Conservation (phyloP, 1,139 yeast genomes). For the Pichia sp. region DNA sequence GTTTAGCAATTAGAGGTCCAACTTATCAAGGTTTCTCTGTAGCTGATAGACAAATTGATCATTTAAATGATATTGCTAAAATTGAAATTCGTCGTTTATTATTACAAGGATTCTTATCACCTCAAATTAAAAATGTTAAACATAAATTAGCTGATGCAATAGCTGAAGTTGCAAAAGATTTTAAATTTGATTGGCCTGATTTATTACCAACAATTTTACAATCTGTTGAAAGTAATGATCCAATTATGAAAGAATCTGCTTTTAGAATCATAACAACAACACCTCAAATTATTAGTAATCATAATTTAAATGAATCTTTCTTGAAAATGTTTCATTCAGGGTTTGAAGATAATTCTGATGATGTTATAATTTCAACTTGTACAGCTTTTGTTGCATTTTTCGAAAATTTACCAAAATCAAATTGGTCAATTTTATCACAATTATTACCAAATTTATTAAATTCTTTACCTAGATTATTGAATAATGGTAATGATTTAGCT, state of each 20-base stretch:
- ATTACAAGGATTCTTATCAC: constrained; percentile 63
- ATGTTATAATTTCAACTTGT: constrained; percentile 86
- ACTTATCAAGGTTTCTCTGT: constrained; percentile 46
- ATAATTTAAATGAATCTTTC: constrained; percentile 46
- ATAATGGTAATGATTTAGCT: constrained; percentile 70
- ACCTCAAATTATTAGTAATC: constrained; percentile 64
- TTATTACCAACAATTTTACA: constrained; percentile 67
- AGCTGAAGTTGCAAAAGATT: constrained; percentile 81
- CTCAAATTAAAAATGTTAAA: constrained; percentile 65
- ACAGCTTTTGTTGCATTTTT: constrained; percentile 89
- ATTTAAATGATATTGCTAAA: constrained; percentile 51
- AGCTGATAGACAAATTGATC: constrained; percentile 72
- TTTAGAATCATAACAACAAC: constrained; percentile 82
- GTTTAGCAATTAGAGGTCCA: constrained; percentile 76
- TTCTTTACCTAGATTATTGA: constrained; percentile 78
- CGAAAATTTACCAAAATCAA: constrained; percentile 66
- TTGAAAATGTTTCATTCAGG: constrained; percentile 72
- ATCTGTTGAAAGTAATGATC: constrained; percentile 47
- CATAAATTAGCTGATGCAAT: constrained; percentile 92
- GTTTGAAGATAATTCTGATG: constrained; percentile 69
- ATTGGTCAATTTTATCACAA: constrained; percentile 72
- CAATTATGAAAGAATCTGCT: constrained; percentile 82
- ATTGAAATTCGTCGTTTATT: constrained; percentile 58
- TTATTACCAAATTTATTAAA: constrained; percentile 77
- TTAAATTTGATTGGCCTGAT: constrained; percentile 62